Evolutionary conservation across 768 basidiomycete genomes (phyloP).

Genomic region (Xerocomellus amylosporus): DNA sequence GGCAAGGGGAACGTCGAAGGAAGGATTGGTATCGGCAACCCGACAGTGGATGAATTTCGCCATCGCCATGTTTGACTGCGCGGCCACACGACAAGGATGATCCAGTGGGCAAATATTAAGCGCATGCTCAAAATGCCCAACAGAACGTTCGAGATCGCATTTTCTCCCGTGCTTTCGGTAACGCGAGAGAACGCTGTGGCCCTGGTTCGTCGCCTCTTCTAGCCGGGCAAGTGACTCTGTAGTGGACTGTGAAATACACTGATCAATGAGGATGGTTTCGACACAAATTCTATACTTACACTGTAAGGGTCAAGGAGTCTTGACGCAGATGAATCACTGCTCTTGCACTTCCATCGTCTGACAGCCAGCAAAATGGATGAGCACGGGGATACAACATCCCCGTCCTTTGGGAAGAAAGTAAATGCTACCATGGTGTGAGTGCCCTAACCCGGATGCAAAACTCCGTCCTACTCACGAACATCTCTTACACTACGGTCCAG

Average conservation of each 20-base stretch:
- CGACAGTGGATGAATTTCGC: neutral
- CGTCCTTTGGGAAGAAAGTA: neutral
- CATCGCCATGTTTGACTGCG: neutral
- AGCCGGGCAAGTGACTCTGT: neutral
- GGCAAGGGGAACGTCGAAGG: neutral
- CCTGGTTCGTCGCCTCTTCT: neutral
- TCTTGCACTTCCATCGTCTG: neutral
- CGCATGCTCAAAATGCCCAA: neutral
- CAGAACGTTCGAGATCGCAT: neutral
- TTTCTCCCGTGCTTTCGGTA: neutral
- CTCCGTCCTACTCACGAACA: neutral
- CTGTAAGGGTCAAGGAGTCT: neutral
- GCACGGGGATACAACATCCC: neutral
- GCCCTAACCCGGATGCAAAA: neutral
- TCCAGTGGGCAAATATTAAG: neutral
- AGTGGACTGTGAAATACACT: neutral
- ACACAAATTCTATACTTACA: neutral
- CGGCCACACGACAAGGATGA: constrained; percentile 4
- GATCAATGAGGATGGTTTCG: neutral
- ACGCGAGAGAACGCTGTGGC: neutral
- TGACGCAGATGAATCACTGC: neutral
- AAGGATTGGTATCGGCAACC: neutral
- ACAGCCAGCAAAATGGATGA: neutral
- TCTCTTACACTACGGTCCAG: neutral
- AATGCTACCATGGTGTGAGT: neutral